Evolutionary conservation across 2,329 filamentous ascomycete species (phyloP), one percentile per base, ranked within the genome.

Genomic region (Diplodia sapinea): DNA sequence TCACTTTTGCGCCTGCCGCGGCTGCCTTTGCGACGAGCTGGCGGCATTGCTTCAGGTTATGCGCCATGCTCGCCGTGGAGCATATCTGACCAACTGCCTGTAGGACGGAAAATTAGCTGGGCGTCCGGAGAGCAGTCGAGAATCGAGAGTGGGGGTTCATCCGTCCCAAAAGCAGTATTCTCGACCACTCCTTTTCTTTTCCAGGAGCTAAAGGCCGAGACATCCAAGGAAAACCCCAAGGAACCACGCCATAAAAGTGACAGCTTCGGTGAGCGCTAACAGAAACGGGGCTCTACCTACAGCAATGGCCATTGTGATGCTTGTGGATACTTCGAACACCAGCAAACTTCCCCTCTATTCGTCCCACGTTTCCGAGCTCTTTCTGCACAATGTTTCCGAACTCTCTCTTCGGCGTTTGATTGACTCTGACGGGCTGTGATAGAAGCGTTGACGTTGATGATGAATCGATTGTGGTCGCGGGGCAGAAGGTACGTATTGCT

Each of bases 11-110:
- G 54, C 92, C 92, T 67, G 89, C 89, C 33, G 84, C 82, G 11
- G 89, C 88, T 43, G 94, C 93, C 76, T 90, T 91, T 68, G 84
- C 83, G 66, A 95, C 85, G 55, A 97, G 84, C 50, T 79, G 82
- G 69, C 89, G 87, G 79, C 93, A 96, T 79, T 94, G 91, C 61
- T 86, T 82, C 54, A 97, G 87, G 78, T 97, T 98, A 74, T 91
- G 86, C 71, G 86, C 80, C 83, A 95, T 88, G 70, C 87, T 91
- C 69, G 89, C 85, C 68, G 92, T 96, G 47, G 93, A 94, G 81
- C 93, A 94, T 79, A 97, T 88, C 80, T 97, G 94, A 40, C 93
- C 94, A 55, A 97, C 85, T 71, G 93, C 93, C 93, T 96, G 38
- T 36, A 40, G 36, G 1, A 12, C 33, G 4, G 7, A 23, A 26